Percentiles rank a stretch among this genome's conserved stretches.
phyloP scores from a whole-genome alignment of 805 yeast species.

The Millerozyma acaciae region DNA sequence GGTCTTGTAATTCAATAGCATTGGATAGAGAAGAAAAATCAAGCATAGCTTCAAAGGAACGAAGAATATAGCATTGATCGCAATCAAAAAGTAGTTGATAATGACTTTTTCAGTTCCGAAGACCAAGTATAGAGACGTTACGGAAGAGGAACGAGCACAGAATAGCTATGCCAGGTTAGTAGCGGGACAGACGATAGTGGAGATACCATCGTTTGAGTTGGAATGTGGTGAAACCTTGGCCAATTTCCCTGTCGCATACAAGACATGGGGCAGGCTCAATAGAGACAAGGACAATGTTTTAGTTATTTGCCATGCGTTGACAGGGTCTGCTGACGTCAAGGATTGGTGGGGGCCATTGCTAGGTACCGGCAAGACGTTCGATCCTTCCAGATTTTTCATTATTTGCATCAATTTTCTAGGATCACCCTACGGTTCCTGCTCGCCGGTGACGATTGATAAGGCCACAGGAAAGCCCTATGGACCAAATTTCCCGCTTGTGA shows the following conservation, averaged over 20 bases:
- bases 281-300: conserved; percentile 66
- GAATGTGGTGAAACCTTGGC: conserved; percentile 77
- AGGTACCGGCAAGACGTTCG: conserved; percentile 84
- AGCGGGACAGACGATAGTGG: conserved; percentile 70
- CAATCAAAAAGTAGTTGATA: background rate
- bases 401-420: conserved; percentile 92
- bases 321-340: conserved; percentile 91
- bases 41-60: too few relatives aligned
- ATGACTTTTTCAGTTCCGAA: conserved; percentile 8
- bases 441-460: conserved; percentile 83
- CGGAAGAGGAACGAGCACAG: conserved; percentile 42
- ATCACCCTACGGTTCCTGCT: conserved; percentile 93
- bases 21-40: too few relatives aligned
- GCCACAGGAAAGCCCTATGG: conserved; percentile 77
- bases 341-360: conserved; percentile 99
- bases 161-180: conserved; percentile 74
- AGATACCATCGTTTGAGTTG: conserved; percentile 66
- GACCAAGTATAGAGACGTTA: conserved; percentile 33
- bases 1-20: too few relatives aligned
- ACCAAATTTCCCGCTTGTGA: conserved; percentile 90
- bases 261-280: conserved; percentile 90
- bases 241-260: conserved; percentile 89
- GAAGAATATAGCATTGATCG: background rate
- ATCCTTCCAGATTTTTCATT: conserved; percentile 81
- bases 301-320: conserved; percentile 92